phyloP scores from a whole-genome alignment of 371 early-diverging fungal species.

The Zychaea mexicana region DNA sequence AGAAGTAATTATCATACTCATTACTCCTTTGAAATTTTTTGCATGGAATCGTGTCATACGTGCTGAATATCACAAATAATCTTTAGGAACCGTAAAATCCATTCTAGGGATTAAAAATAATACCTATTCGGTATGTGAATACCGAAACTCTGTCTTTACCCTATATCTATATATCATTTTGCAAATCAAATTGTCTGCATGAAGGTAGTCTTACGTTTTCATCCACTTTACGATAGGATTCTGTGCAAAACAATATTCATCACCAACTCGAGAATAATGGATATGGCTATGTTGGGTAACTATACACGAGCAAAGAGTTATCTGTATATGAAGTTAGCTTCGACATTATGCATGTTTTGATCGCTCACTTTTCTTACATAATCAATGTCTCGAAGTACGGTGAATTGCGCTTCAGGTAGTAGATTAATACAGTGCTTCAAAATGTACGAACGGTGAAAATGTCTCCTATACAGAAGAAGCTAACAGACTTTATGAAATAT shows the following conservation, averaged over 20 bases:
- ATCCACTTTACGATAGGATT: neutral
- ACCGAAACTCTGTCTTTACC: neutral
- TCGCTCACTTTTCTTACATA: neutral
- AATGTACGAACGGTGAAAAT: neutral
- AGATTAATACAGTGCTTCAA: neutral
- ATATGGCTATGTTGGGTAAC: slow-evolving; percentile 6
- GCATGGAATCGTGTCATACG: neutral
- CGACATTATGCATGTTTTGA: neutral
- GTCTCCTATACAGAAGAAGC: neutral
- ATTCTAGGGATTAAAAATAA: neutral
- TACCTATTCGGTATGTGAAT: neutral
- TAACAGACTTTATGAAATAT: neutral
- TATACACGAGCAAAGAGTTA: too few species aligned
- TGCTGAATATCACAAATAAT: neutral
- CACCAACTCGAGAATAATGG: neutral
- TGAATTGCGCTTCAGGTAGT: neutral
- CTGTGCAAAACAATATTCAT: neutral
- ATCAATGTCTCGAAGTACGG: neutral
- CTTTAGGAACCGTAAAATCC: neutral
- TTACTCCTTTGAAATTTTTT: neutral
- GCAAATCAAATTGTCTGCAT: too few species aligned
- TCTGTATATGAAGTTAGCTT: neutral
- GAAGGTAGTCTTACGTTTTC: neutral
- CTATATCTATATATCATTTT: too few species aligned
- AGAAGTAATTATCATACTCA: neutral